These are phyloP conservation scores for Hanseniaspora opuntiae DNA, from an alignment of 805 yeast genomes.

Conservation along the genomic window DNA sequence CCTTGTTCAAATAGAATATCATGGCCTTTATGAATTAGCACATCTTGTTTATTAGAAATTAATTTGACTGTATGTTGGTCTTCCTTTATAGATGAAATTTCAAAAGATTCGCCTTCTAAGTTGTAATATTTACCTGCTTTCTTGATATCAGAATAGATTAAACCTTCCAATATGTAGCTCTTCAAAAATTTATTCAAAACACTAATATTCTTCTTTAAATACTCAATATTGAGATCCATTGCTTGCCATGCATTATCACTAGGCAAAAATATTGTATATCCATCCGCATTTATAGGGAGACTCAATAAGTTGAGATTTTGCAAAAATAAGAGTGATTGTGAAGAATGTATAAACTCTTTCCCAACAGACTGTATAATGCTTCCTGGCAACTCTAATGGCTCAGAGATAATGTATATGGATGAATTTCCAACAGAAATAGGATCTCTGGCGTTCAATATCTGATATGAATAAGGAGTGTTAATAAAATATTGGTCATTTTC, in stretches of 20 bases:
- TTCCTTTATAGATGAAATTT: constrained; percentile 13
- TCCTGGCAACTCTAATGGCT: constrained; percentile 48
- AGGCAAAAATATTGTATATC: constrained; percentile 70
- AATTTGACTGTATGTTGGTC: constrained; percentile 13
- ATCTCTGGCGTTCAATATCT: constrained; percentile 17
- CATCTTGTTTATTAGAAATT: constrained; percentile 17
- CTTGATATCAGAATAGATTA: constrained; percentile 52
- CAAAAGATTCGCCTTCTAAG: constrained; percentile 21
- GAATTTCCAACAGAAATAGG: constrained; percentile 47
- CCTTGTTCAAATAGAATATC: constrained; percentile 76
- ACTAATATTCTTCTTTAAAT: constrained; percentile 39
- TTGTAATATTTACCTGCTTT: constrained; percentile 22
- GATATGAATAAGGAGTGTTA: not conserved
- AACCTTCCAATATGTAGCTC: constrained; percentile 46
- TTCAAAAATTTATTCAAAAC: constrained; percentile 41
- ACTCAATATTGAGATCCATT: constrained; percentile 46
- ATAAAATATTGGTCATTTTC: not conserved
- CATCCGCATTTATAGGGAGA: constrained; percentile 39
- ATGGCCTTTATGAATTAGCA: constrained; percentile 27
- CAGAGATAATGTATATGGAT: constrained; percentile 50
- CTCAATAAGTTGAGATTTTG: constrained; percentile 39
- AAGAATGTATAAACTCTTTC: constrained; percentile 41
- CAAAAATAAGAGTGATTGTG: constrained; percentile 49
- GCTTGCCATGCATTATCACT: constrained; percentile 60
- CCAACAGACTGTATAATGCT: constrained; percentile 54